Base-by-base conservation (phyloP, 345 rosid species). In the Arabis hirsuta region DNA sequence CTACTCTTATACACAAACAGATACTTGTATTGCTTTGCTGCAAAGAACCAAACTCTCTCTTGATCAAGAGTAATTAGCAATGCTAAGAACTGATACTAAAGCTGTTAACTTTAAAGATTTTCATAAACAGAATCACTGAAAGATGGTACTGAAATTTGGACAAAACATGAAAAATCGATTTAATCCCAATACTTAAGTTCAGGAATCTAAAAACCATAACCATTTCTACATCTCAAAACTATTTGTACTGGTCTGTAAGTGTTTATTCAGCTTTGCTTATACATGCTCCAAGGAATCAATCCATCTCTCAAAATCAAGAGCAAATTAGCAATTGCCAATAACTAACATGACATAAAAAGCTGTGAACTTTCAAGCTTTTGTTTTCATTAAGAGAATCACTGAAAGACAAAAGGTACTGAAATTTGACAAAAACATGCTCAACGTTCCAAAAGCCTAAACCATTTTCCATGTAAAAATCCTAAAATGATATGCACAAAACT, bases 271-370 rank as follows among this genome's bases (percentile, higher is more conserved):
- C n/a, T 53, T 26, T 41, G 16, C 7, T 27, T 50, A 22, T n/a
- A 36, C 47, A 12, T 32, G 2, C 55, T 32, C 12, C 57, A 65
- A 50, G 22, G 9, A 50, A 20, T 13, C 7, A n/a, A 65, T 38
- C 20, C 55, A 38, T 39, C 38, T 38, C 39, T 52, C 48, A 24
- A n/a, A 39, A 39, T 11, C 62, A 67, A 31, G 11, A 45, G 22
- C 14, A 55, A 22, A 44, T 12, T 12, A 55, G 14, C 73, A 22
- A 57, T 13, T 46, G 10, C 27, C 48, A 65, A 51, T 38, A 67
- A 11, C 8, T 24, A 0, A 45, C 26, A 57, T 2, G 3, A 32
- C 22, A 55, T 3, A 4, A 20, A 55, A 58, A 53, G 42, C 46
- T 27, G 14, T 11, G 6, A 39, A 38, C 31, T 12, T 38, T 6